Conservation (phyloP, 2,329 filamentous ascomycete species). For the Pestalotiopsis sp. region DNA sequence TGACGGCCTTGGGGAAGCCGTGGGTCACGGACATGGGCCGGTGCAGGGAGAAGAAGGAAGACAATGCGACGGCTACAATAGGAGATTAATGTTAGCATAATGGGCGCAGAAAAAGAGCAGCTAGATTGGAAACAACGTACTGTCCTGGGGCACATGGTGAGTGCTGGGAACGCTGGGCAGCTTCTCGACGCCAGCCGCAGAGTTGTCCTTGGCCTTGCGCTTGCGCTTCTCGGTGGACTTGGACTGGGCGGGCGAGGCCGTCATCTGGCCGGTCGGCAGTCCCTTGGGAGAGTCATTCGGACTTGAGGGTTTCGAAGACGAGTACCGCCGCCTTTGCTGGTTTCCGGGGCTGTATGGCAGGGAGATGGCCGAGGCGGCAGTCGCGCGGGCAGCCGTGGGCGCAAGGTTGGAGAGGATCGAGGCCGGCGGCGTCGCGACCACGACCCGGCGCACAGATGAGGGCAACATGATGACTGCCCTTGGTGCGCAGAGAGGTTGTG, state of each 20-base stretch:
- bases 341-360: slow-evolving; percentile 38
- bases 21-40: slow-evolving; percentile 88
- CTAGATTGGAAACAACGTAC: slow-evolving; percentile 41
- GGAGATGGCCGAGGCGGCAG: slow-evolving; percentile 33
- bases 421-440: slow-evolving; percentile 48
- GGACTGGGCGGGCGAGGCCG: slow-evolving; percentile 44
- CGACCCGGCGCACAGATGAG: slow-evolving; percentile 58
- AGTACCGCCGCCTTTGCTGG: slow-evolving; percentile 56
- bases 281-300: slow-evolving; percentile 59
- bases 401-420: slow-evolving; percentile 45
- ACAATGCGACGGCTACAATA: slow-evolving; percentile 76
- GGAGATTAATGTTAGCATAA: slow-evolving; percentile 18
- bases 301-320: slow-evolving; percentile 65
- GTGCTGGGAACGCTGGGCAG: slow-evolving; percentile 77
- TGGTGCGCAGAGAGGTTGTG: slow-evolving; percentile 4
- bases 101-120: slow-evolving; percentile 10
- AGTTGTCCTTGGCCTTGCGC: slow-evolving; percentile 58
- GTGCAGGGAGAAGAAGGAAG: slow-evolving; percentile 94
- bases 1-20: slow-evolving; percentile 74
- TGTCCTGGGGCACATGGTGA: slow-evolving; percentile 69
- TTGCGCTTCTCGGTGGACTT: slow-evolving; percentile 52
- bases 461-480: slow-evolving; percentile 49
- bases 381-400: slow-evolving; percentile 41
- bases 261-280: slow-evolving; percentile 52
- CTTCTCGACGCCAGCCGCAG: slow-evolving; percentile 53